Percentiles rank a stretch among this genome's conserved stretches.
These are phyloP conservation scores for Fusarium circinatum DNA, from an alignment of 2,329 filamentous ascomycete species.

Conservation along the genomic window DNA sequence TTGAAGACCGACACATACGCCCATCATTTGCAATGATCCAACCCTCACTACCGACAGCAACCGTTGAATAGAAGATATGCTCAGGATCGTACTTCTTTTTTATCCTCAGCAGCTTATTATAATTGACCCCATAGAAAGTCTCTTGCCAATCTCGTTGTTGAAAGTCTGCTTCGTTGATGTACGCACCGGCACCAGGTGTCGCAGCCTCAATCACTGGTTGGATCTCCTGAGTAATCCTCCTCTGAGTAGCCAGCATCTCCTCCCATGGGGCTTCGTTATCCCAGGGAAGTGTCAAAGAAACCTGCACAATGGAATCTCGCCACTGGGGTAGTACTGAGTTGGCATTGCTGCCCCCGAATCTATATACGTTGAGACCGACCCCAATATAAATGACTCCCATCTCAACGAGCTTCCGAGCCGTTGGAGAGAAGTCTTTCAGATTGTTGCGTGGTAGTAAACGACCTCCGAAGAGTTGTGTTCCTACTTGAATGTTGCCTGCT, in stretches of 20 bases:
- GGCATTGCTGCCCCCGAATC: constrained; percentile 32
- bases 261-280: constrained; percentile 42
- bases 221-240: constrained; percentile 42
- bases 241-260: constrained; percentile 46
- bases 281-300: constrained; percentile 44
- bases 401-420: constrained; percentile 27
- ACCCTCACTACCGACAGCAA: constrained; percentile 61
- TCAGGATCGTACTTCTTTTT: constrained; percentile 63
- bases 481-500: constrained; percentile 48
- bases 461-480: constrained; percentile 49
- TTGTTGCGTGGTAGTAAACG: constrained; percentile 54
- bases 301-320: constrained; percentile 50
- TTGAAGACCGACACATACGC: constrained; percentile 21
- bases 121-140: constrained; percentile 59
- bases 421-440: constrained; percentile 32
- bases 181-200: constrained; percentile 56
- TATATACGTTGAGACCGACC: constrained; percentile 42
- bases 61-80: constrained; percentile 57
- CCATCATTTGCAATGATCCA: constrained; percentile 49
- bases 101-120: constrained; percentile 51
- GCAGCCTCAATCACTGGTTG: constrained; percentile 44
- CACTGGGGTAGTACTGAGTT: constrained; percentile 56
- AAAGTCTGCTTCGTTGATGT: constrained; percentile 64
- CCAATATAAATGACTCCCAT: constrained; percentile 45
- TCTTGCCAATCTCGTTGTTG: constrained; percentile 54